Conservation (phyloP, 148 eudicot species). For the Cornus suecica region DNA sequence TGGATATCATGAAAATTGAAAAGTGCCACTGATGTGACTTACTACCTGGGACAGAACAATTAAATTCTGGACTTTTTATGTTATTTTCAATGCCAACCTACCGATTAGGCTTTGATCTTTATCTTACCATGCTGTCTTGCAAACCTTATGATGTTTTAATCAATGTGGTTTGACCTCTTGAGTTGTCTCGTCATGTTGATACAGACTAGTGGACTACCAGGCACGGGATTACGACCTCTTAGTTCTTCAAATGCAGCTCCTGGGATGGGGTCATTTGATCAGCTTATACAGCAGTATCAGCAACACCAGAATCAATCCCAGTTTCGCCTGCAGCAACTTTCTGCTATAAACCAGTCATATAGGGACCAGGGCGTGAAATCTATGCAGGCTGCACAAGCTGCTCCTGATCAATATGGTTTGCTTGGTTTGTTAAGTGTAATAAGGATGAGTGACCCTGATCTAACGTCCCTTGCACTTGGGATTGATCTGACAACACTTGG, state of each 20-base stretch:
- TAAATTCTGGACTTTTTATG: too few species aligned
- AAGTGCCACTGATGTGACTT: too few species aligned
- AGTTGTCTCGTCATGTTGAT: not conserved
- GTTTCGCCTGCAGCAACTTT: slow-evolving; percentile 75
- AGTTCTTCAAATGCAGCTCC: slow-evolving; percentile 42
- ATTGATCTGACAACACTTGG: slow-evolving; percentile 89
- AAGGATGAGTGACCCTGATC: slow-evolving; percentile 84
- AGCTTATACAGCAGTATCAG: slow-evolving; percentile 78
- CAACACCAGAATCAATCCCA: slow-evolving; percentile 73
- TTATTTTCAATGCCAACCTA: not conserved
- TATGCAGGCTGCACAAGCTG: slow-evolving; percentile 61
- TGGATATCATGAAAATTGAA: not conserved
- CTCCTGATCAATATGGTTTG: slow-evolving; percentile 75
- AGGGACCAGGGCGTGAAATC: slow-evolving; percentile 81
- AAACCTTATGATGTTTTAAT: not conserved
- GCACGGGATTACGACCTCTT: slow-evolving; percentile 53
- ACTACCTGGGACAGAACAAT: not conserved
- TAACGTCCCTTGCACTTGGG: slow-evolving; percentile 83
- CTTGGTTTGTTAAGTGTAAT: slow-evolving; percentile 82
- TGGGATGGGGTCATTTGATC: slow-evolving; percentile 57
- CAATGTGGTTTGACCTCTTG: not conserved
- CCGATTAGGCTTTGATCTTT: not conserved
- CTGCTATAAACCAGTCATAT: slow-evolving; percentile 61
- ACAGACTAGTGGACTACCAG: slow-evolving; percentile 52
- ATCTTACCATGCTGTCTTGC: too few species aligned